A percentile compares a stretch with the other conserved stretches of the same genome.
Conservation (phyloP, 306 rosid genomes). For the Trifolium dubium region DNA sequence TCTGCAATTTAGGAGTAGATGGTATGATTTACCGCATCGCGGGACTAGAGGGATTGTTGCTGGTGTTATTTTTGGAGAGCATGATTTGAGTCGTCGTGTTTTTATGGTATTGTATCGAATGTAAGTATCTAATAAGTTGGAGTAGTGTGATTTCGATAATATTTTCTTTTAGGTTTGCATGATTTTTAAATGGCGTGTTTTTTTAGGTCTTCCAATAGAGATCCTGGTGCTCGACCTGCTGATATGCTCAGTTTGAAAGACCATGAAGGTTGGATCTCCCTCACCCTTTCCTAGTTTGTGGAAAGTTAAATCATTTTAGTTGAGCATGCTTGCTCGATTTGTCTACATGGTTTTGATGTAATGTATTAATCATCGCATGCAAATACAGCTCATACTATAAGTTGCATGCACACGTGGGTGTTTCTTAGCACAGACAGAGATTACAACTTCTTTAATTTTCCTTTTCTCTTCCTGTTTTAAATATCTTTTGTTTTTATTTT, state of each 20-base stretch:
- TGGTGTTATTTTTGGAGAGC: slow-evolving; percentile 92
- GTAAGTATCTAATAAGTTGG: slow-evolving; percentile 61
- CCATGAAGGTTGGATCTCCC: slow-evolving; percentile 74
- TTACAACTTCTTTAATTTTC: slow-evolving; percentile 14
- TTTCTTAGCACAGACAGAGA: not conserved
- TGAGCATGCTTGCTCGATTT: slow-evolving; percentile 9
- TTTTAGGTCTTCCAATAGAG: slow-evolving; percentile 87
- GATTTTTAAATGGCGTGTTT: slow-evolving; percentile 20
- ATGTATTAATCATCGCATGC: not conserved
- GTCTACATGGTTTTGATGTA: not conserved
- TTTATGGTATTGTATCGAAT: slow-evolving; percentile 92
- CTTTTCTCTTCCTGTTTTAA: slow-evolving; percentile 7
- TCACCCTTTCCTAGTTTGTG: slow-evolving; percentile 34
- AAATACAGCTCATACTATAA: not conserved
- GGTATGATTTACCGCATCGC: slow-evolving; percentile 92
- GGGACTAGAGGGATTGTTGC: slow-evolving; percentile 81
- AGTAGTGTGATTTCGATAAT: slow-evolving; percentile 4
- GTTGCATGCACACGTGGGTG: slow-evolving; percentile 14
- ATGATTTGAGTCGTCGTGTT: slow-evolving; percentile 79
- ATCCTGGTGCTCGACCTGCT: slow-evolving; percentile 78
- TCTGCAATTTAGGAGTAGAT: slow-evolving; percentile 84
- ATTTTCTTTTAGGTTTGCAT: not conserved
- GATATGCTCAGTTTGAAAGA: slow-evolving; percentile 77
- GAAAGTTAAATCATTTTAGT: slow-evolving; percentile 25
- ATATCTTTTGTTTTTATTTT: slow-evolving; percentile 11